Base-by-base conservation (phyloP, 2,329 filamentous ascomycete species). In the Ophiostoma sp. region DNA sequence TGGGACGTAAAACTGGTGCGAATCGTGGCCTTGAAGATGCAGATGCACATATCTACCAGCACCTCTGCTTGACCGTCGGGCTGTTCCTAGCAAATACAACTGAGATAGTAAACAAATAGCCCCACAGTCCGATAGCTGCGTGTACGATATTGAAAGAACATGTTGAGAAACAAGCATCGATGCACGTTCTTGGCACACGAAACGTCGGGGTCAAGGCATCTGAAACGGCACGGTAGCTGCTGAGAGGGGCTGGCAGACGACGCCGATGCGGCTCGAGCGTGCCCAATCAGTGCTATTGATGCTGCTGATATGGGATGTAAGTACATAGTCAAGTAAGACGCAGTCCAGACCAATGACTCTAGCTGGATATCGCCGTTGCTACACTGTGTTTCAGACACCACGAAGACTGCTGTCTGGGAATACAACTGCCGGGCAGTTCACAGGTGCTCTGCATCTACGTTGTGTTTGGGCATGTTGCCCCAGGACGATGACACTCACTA, bases 171-270 rank as follows among this genome's bases (percentile, higher is more conserved):
- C 49, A 27, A 55, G 49, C n/a, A 55, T 55, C 27, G 49, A 55
- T 55, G n/a, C 49, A 27, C 49, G 49, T 27, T 27, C 49, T 55
- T 55, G 49, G 49, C 49, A 55, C 49, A 55, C 49, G 49, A 55
- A 55, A 55, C 49, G n/a, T 27, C 49, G 49, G 49, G 49, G n/a
- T 55, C n/a, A 18, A 55, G 49, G 27, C 11, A 12, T 47, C 49
- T 55, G n/a, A 55, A 55, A 55, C 49, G 3, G n/a, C 18, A 18
- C 49, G 49, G n/a, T n/a, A 55, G 27, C n/a, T 55, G n/a, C 11
- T 55, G 18, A 18, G 49, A 55, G 49, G 49, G n/a, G 27, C 1
- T 27, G 27, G 27, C 27, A 27, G 27, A 27, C 27, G 27, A 55
- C 49, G 49, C 27, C n/a, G n/a, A 55, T 55, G 49, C 49, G 49